A percentile compares a stretch with the other conserved stretches of the same genome.
phyloP scores from a whole-genome alignment of 2,329 filamentous ascomycete species.

The Colletotrichum sp. region DNA sequence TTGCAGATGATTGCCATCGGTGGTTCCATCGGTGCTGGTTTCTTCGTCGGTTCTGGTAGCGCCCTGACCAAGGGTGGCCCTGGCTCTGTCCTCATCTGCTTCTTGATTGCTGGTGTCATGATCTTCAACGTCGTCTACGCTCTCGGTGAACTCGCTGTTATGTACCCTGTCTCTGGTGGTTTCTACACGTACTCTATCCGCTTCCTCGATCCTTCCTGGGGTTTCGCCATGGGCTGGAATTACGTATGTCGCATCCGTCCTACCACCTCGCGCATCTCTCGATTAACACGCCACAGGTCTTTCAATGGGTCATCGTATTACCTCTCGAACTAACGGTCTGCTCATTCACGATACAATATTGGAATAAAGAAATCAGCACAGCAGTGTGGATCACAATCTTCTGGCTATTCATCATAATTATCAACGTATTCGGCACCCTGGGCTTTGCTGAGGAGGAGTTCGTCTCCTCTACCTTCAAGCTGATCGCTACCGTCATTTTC shows the following conservation, averaged over 20 bases:
- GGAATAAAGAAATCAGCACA: conserved; percentile 50
- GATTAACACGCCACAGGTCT: conserved; percentile 27
- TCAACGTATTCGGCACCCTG: conserved; percentile 62
- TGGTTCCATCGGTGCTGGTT: conserved; percentile 66
- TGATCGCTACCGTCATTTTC: conserved; percentile 62
- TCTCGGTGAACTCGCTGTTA: conserved; percentile 65
- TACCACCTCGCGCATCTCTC: background rate
- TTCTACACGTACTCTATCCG: conserved; percentile 68
- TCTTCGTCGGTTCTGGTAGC: conserved; percentile 65
- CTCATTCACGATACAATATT: conserved; percentile 56
- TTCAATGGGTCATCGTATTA: conserved; percentile 56
- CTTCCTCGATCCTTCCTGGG: conserved; percentile 67
- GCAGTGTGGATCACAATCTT: conserved; percentile 61
- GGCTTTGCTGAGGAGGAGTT: conserved; percentile 64
- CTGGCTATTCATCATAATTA: conserved; percentile 49
- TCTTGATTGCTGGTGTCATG: conserved; percentile 63
- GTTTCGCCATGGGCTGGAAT: conserved; percentile 60
- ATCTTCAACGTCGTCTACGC: conserved; percentile 66
- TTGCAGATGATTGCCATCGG: conserved; percentile 69
- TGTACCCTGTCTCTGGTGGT: conserved; percentile 67
- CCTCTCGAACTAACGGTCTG: conserved; percentile 57
- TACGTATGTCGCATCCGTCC: conserved; percentile 28
- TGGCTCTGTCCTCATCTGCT: conserved; percentile 52
- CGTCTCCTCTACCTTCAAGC: conserved; percentile 59
- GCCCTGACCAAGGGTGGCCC: conserved; percentile 57